phyloP scores from a whole-genome alignment of 495 filamentous ascomycete genomes.

The Podospora conica region DNA sequence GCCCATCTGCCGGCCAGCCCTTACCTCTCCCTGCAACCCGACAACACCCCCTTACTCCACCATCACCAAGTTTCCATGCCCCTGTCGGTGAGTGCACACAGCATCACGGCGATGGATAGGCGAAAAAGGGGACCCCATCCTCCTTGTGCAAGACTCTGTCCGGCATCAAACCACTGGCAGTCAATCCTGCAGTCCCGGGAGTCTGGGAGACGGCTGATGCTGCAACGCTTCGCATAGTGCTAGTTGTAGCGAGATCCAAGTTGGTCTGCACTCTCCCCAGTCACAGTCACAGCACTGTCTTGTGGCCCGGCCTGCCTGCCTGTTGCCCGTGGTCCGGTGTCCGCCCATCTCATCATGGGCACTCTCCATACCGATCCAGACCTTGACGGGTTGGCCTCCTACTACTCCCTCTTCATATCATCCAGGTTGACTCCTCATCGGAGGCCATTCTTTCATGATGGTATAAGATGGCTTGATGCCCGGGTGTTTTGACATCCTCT shows the following conservation, averaged over 20 bases:
- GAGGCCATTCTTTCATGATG: not conserved
- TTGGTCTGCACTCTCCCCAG: not conserved
- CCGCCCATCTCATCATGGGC: not conserved
- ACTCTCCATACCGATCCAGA: not conserved
- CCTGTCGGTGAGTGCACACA: not conserved
- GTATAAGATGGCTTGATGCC: not conserved
- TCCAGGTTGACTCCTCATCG: not conserved
- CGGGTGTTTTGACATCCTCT: not conserved
- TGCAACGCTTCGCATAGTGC: not conserved
- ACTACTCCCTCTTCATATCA: not conserved
- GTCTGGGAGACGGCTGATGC: not conserved
- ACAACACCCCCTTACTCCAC: not conserved
- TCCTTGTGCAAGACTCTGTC: not conserved
- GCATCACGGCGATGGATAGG: not conserved
- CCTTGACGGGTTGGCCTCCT: not conserved
- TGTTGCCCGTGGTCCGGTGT: no score
- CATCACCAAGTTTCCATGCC: not conserved
- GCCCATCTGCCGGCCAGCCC: not conserved
- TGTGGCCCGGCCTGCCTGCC: not conserved
- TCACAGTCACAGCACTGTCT: not conserved
- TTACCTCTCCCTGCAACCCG: not conserved
- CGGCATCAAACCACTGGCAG: no score
- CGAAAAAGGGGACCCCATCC: not conserved
- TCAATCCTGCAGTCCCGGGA: not conserved
- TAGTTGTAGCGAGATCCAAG: not conserved